phyloP scores from a whole-genome alignment of 139 green algal species.

The Coccomyxa sp. region DNA sequence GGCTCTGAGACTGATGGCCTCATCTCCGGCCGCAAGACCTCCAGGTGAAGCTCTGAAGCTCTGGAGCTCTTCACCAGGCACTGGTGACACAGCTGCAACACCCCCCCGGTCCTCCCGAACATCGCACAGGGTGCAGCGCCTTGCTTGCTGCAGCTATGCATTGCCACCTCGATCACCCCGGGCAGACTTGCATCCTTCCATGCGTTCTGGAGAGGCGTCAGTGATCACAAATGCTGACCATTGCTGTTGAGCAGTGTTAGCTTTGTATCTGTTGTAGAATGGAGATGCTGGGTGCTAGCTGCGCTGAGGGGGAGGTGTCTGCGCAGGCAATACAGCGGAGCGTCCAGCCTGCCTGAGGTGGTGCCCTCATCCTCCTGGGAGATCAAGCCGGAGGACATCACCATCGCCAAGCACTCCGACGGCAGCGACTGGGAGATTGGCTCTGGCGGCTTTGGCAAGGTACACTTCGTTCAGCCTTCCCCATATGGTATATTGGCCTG shows the following conservation, averaged over 20 bases:
- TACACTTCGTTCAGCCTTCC: not conserved
- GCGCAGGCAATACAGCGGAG: not conserved
- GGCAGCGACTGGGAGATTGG: constrained; percentile 14
- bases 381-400: not conserved
- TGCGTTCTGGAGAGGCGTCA: too few relatives aligned
- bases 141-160: too few relatives aligned
- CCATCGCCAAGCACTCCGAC: constrained; percentile 7
- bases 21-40: not conserved
- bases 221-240: too few relatives aligned
- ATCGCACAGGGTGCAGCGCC: too few relatives aligned
- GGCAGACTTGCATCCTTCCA: too few relatives aligned
- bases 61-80: not conserved
- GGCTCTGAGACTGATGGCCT: not conserved
- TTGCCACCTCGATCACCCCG: not conserved
- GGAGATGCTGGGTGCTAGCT: not conserved
- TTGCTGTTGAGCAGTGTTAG: not conserved
- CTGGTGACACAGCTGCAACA: not conserved
- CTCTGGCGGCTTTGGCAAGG: constrained; percentile 12
- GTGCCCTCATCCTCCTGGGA: not conserved
- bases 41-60: not conserved
- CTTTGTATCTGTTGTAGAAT: not conserved
- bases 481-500: too few relatives aligned
- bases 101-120: not conserved
- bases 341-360: not conserved
- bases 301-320: not conserved